Conservation (phyloP, 108 stramenopile species). For the Cyclotella atomus region DNA sequence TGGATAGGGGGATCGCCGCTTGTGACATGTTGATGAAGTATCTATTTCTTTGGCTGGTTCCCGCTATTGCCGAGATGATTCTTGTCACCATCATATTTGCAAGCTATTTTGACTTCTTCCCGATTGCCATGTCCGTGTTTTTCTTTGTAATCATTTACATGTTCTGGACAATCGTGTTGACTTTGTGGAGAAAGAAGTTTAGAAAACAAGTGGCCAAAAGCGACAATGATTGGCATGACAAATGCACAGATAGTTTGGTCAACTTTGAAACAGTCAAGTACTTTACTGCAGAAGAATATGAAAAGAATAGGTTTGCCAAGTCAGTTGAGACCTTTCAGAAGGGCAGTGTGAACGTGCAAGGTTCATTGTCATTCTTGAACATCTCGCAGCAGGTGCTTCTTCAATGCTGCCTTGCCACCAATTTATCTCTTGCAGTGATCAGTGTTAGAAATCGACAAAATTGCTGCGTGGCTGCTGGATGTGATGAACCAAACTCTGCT, state of each 20-base stretch:
- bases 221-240: constrained; percentile 96
- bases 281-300: constrained; percentile 94
- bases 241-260: constrained; percentile 87
- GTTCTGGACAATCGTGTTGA: constrained; percentile 89
- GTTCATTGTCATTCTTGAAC: constrained; percentile 88
- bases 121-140: constrained; percentile 85
- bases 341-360: constrained; percentile 81
- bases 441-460: constrained; percentile 55
- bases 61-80: constrained; percentile 89
- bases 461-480: constrained; percentile 72
- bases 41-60: constrained; percentile 92
- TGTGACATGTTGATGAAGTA: constrained; percentile 93
- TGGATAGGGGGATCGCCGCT: constrained; percentile 93
- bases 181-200: constrained; percentile 96
- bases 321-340: constrained; percentile 82
- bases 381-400: constrained; percentile 89
- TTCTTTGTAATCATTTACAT: constrained; percentile 91
- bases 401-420: constrained; percentile 77
- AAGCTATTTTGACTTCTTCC: constrained; percentile 84
- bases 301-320: constrained; percentile 75
- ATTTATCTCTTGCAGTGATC: constrained; percentile 75
- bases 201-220: constrained; percentile 88
- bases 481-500: constrained; percentile 55
- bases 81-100: constrained; percentile 92
- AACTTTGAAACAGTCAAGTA: constrained; percentile 99